Evolutionary conservation across 805 yeast species (phyloP).

Genomic region (Saturnispora silvae): DNA sequence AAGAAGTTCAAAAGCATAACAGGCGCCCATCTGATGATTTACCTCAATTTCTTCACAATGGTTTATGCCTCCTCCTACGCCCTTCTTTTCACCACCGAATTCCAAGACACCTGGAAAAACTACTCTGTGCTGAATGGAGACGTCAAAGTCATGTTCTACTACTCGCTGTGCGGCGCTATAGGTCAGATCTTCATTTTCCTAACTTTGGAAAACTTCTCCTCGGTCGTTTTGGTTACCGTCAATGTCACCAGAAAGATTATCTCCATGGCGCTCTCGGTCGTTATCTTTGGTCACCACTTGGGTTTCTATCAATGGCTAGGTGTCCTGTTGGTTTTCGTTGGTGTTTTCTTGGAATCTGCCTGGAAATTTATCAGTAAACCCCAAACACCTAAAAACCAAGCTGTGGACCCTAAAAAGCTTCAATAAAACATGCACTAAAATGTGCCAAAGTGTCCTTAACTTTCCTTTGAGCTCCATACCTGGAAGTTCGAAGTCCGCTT

Average conservation of each 20-base stretch:
- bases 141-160: constrained; percentile 51
- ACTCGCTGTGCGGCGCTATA: constrained; percentile 71
- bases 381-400: no score
- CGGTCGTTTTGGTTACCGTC: constrained; percentile 77
- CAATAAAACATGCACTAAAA: no score
- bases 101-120: constrained; percentile 27
- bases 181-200: constrained; percentile 93
- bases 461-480: no score
- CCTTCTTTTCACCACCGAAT: constrained; percentile 36
- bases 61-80: constrained; percentile 42
- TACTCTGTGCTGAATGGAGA: constrained; percentile 47
- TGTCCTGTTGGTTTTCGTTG: constrained; percentile 68
- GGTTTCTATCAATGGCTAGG: constrained; percentile 66
- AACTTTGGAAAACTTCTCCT: constrained; percentile 76
- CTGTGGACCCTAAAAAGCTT: no score
- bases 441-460: no score
- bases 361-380: no score
- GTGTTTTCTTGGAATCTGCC: constrained; percentile 72
- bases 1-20: constrained; percentile 38
- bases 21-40: constrained; percentile 84
- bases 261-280: constrained; percentile 83
- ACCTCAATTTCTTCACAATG: constrained; percentile 38
- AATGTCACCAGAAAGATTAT: constrained; percentile 96
- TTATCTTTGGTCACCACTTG: constrained; percentile 75
- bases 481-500: no score